A percentile compares a stretch with the other conserved stretches of the same genome.
These are phyloP conservation scores for Leavenworthia alabamica DNA, from an alignment of 345 rosid genomes.

Conservation along the genomic window DNA sequence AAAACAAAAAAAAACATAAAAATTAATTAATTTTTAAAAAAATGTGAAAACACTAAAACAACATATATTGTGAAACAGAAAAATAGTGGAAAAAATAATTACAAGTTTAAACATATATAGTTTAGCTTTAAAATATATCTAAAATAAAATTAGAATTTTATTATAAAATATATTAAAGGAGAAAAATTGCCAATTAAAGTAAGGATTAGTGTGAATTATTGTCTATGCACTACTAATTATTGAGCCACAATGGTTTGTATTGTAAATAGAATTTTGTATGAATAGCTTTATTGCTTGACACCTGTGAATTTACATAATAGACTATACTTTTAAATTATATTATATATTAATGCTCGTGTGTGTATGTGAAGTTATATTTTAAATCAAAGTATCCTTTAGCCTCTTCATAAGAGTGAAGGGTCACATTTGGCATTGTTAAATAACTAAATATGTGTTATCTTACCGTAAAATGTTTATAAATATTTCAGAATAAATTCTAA, in stretches of 20 bases:
- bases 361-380: background rate
- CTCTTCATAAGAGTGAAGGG: conserved; percentile 23
- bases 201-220: conserved; percentile 40
- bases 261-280: conserved; percentile 29
- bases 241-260: conserved; percentile 20
- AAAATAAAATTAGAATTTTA: background rate
- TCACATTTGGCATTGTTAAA: conserved; percentile 6
- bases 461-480: background rate
- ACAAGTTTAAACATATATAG: background rate
- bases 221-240: conserved; percentile 39
- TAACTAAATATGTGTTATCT: too few relatives aligned
- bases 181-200: conserved; percentile 39
- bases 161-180: conserved; percentile 3
- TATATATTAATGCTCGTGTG: conserved; percentile 20
- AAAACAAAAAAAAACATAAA: too few relatives aligned
- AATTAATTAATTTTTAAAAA: too few relatives aligned
- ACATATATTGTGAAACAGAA: too few relatives aligned
- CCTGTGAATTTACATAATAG: conserved; percentile 33
- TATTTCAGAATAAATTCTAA: too few relatives aligned
- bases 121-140: background rate
- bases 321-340: background rate
- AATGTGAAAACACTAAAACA: too few relatives aligned
- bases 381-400: conserved; percentile 15
- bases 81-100: conserved; percentile 33
- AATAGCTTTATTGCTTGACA: conserved; percentile 45